Conservation (phyloP, 1,284 basidiomycete species). For the Malassezia brasiliensis region DNA sequence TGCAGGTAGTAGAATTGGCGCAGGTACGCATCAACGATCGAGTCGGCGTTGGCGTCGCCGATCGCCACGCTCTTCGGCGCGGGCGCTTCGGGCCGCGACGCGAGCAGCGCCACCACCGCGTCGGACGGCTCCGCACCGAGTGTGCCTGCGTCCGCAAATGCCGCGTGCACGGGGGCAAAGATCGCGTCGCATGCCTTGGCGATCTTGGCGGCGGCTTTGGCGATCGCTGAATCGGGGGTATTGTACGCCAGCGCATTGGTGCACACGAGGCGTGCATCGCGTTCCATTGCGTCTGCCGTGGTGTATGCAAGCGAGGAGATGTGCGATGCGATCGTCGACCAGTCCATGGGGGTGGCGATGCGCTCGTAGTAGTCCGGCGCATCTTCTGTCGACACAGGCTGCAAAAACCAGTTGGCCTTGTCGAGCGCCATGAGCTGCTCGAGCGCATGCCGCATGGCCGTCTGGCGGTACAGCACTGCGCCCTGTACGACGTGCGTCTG, state of each 20-base stretch:
- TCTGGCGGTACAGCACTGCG: constrained; percentile 59
- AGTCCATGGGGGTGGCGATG: constrained; percentile 79
- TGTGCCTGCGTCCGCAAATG: constrained; percentile 8
- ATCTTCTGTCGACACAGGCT: constrained; percentile 55
- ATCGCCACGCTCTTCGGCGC: constrained; percentile 1
- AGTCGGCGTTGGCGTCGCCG: constrained; percentile 9
- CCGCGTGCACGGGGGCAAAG: constrained; percentile 48
- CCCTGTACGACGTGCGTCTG: constrained; percentile 58
- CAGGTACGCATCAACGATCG: constrained; percentile 2
- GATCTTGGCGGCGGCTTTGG: constrained; percentile 65
- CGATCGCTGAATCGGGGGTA: constrained; percentile 61
- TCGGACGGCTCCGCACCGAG: constrained; percentile 27
- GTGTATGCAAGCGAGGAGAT: constrained; percentile 69
- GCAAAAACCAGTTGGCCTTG: constrained; percentile 27
- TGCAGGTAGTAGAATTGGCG: constrained; percentile 18
- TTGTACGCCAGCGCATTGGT: constrained; percentile 84
- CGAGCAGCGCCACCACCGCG: constrained; percentile 21
- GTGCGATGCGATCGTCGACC: constrained; percentile 58
- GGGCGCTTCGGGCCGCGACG: constrained; percentile 19
- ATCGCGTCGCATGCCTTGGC: constrained; percentile 57
- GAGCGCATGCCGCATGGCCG: constrained; percentile 58
- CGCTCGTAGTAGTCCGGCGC: constrained; percentile 89
- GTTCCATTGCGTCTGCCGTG: constrained; percentile 66
- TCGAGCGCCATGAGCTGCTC: constrained; percentile 61
- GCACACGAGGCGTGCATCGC: constrained; percentile 70